A percentile compares a stretch with the other conserved stretches of the same genome.
These are phyloP conservation scores for Orbilia quercus DNA, from an alignment of 2,329 filamentous ascomycete species.

Conservation along the genomic window DNA sequence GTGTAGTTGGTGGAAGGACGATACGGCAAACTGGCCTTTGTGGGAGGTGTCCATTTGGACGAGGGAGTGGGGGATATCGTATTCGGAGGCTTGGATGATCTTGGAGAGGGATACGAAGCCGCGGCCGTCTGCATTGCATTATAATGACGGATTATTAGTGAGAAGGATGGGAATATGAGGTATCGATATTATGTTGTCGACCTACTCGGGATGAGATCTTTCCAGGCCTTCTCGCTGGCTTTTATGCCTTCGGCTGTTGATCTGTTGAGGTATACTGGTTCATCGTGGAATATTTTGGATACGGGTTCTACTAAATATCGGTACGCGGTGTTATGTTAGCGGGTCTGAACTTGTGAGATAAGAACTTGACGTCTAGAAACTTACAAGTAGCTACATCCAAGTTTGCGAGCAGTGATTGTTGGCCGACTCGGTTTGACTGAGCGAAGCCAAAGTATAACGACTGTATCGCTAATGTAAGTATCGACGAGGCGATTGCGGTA, in stretches of 20 bases:
- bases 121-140: slow-evolving; percentile 43
- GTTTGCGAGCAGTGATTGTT: slow-evolving; percentile 19
- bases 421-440: background rate
- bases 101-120: slow-evolving; percentile 48
- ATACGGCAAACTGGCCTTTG: slow-evolving; percentile 46
- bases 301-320: slow-evolving; percentile 34
- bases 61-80: slow-evolving; percentile 21
- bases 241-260: slow-evolving; percentile 25
- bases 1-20: slow-evolving; percentile 64
- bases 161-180: background rate
- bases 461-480: slow-evolving; percentile 33
- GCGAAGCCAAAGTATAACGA: slow-evolving; percentile 25
- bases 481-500: slow-evolving; percentile 35
- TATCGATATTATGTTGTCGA: background rate
- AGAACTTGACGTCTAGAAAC: background rate
- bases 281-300: slow-evolving; percentile 31
- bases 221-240: slow-evolving; percentile 48
- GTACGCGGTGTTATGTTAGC: slow-evolving; percentile 9
- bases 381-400: slow-evolving; percentile 32
- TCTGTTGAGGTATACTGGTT: slow-evolving; percentile 45
- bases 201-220: slow-evolving; percentile 41
- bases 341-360: background rate
- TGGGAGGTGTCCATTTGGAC: slow-evolving; percentile 21
- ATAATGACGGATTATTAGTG: background rate
- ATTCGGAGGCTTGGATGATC: slow-evolving; percentile 28